Evolutionary conservation across 2,329 filamentous ascomycete genomes (phyloP).

Genomic region (Alternaria conjuncta): DNA sequence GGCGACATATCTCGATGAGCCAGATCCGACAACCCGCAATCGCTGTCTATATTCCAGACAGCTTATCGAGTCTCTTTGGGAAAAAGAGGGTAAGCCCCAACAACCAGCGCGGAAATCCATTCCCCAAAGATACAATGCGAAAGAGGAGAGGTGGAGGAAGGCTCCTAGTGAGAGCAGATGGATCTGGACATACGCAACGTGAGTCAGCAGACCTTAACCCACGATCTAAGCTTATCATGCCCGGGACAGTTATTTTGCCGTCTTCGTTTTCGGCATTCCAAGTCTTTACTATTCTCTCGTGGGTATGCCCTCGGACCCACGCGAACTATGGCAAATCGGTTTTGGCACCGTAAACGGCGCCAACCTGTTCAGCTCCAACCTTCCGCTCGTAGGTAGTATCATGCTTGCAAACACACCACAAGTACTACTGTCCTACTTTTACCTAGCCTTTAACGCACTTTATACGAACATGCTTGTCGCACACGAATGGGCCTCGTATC

Average conservation of each 20-base stretch:
- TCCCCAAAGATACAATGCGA: neutral
- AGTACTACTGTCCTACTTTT: conserved; percentile 54
- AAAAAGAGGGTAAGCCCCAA: neutral
- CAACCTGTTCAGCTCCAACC: conserved; percentile 12
- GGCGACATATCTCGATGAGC: conserved; percentile 22
- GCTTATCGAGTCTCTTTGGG: neutral
- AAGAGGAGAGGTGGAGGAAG: neutral
- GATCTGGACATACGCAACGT: neutral
- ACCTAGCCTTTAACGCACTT: conserved; percentile 56
- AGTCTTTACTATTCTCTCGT: neutral
- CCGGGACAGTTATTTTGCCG: neutral
- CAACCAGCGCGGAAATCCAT: neutral
- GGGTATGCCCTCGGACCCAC: conserved; percentile 8
- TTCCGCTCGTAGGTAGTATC: conserved; percentile 15
- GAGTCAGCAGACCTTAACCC: neutral
- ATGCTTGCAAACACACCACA: conserved; percentile 58
- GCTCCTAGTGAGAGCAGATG: neutral
- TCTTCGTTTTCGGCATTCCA: conserved; percentile 1
- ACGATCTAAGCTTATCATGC: neutral
- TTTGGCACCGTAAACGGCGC: conserved; percentile 18
- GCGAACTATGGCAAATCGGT: conserved; percentile 13
- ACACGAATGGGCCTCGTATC: conserved; percentile 56
- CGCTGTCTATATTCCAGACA: conserved; percentile 7
- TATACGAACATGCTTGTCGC: conserved; percentile 57
- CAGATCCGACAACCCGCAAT: conserved; percentile 18